Percentiles rank a stretch among this genome's conserved stretches.
These are phyloP conservation scores for Pseudocercospora crystallina DNA, from an alignment of 2,329 filamentous ascomycete genomes.

Conservation along the genomic window DNA sequence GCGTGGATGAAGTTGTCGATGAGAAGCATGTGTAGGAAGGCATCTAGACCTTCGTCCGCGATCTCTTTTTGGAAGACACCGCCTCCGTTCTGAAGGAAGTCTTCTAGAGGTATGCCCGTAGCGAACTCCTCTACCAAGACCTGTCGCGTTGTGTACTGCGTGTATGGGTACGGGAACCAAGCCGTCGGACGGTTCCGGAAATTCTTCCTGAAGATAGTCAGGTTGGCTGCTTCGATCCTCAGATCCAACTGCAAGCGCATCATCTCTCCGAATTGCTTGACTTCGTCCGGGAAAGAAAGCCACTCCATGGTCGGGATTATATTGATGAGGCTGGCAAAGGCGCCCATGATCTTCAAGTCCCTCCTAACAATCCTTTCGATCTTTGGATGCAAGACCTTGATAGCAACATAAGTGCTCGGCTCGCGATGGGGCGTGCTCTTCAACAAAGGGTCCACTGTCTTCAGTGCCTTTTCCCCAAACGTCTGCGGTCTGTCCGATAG, in stretches of 20 bases:
- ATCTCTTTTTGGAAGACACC: slow-evolving; percentile 93
- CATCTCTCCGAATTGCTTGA: slow-evolving; percentile 93
- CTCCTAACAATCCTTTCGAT: slow-evolving; percentile 88
- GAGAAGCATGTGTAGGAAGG: slow-evolving; percentile 92
- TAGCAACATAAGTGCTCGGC: slow-evolving; percentile 87
- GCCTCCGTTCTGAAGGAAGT: slow-evolving; percentile 87
- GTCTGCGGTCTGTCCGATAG: slow-evolving; percentile 57
- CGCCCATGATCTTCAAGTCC: slow-evolving; percentile 88
- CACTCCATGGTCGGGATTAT: slow-evolving; percentile 91
- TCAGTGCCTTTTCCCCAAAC: slow-evolving; percentile 68
- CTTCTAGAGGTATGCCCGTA: slow-evolving; percentile 85
- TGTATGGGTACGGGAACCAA: slow-evolving; percentile 96
- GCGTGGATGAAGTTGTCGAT: slow-evolving; percentile 98
- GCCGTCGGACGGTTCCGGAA: slow-evolving; percentile 87
- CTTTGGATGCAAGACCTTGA: slow-evolving; percentile 91
- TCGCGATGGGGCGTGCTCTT: slow-evolving; percentile 84
- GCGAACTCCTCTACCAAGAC: slow-evolving; percentile 95
- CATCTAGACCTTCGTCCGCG: slow-evolving; percentile 89
- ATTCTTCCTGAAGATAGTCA: slow-evolving; percentile 82
- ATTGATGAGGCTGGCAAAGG: slow-evolving; percentile 84
- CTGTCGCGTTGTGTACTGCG: slow-evolving; percentile 86
- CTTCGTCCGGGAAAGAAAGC: slow-evolving; percentile 93
- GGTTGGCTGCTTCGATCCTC: slow-evolving; percentile 88
- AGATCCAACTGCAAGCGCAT: slow-evolving; percentile 97
- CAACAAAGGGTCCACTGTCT: slow-evolving; percentile 79